Base-by-base conservation (phyloP, 495 filamentous ascomycete genomes). In the Hypoxylon fragiforme region DNA sequence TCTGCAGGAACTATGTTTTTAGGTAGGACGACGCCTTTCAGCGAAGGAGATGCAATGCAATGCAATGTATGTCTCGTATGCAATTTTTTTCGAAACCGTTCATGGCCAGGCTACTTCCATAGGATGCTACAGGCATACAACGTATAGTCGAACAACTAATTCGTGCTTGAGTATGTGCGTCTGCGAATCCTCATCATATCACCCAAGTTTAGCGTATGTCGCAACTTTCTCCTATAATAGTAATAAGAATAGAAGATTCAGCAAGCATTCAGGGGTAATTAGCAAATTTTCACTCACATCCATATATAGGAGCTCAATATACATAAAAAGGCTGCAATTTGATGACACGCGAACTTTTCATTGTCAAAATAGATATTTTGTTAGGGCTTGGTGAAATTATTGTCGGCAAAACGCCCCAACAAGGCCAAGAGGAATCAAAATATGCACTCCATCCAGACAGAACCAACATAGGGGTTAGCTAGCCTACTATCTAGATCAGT, bases 111-210 rank as follows among this genome's bases (percentile, higher is more conserved):
- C 51, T 48, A 38, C 57, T 44, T 54, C n/a, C 26, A 39, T 35
- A 39, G 46, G 45, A 51, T 13, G 5, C 3, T 8, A 13, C 31
- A n/a, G 55, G 51, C 30, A 26, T 37, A 16, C 47, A 31, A 52
- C 57, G 57, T 61, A 61, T 61, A 61, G 9, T 51, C 46, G 13
- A 47, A 42, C 40, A 52, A 52, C 31, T 14, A 36, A n/a, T n/a
- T n/a, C n/a, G n/a, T 11, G 35, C 24, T 36, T 21, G 50, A 13
- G 24, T 39, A 46, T 48, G 52, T 42, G 47, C 41, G 31, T 56
- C 47, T 21, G 15, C 7, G 13, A 38, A 35, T 43, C 30, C 37
- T 20, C 7, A 50, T 51, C 46, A 50, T 55, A 50, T 55, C 57
- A 43, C 50, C 22, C 13, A 8, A 42, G 31, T 44, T 47, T 22